A percentile compares a stretch with the other conserved stretches of the same genome.
Conservation (phyloP, 2,329 filamentous ascomycete species). For the Keithomyces neogunnii region DNA sequence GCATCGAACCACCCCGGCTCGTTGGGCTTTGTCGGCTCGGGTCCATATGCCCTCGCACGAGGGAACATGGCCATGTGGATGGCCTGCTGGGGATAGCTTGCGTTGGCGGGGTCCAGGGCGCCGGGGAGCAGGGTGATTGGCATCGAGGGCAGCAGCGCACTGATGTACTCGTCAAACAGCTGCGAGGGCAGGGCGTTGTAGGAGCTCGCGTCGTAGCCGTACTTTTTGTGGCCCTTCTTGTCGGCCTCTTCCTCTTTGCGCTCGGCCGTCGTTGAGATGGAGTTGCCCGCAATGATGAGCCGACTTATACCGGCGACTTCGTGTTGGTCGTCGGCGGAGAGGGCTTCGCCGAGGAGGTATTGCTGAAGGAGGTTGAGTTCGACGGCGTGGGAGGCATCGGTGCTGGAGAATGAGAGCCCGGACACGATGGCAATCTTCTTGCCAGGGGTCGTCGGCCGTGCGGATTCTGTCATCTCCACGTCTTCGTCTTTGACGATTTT, state of each 20-base stretch:
- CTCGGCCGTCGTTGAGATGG: slow-evolving; percentile 58
- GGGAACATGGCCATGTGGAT: slow-evolving; percentile 92
- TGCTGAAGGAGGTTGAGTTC: slow-evolving; percentile 73
- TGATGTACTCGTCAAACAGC: slow-evolving; percentile 75
- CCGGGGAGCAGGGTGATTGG: slow-evolving; percentile 87
- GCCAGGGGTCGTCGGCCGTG: slow-evolving; percentile 18
- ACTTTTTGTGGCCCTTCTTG: slow-evolving; percentile 61
- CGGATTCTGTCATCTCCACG: slow-evolving; percentile 45
- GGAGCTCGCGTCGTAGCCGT: slow-evolving; percentile 82
- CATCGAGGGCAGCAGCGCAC: slow-evolving; percentile 72
- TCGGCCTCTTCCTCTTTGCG: slow-evolving; percentile 30
- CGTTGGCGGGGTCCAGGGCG: slow-evolving; percentile 76
- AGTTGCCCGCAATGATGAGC: slow-evolving; percentile 88
- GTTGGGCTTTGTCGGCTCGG: slow-evolving; percentile 25
- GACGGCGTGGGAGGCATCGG: slow-evolving; percentile 62
- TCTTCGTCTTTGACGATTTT: slow-evolving; percentile 22
- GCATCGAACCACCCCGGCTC: slow-evolving; percentile 72
- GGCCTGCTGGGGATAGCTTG: slow-evolving; percentile 83
- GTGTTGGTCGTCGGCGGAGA: slow-evolving; percentile 51
- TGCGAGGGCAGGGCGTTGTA: slow-evolving; percentile 84
- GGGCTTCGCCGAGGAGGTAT: slow-evolving; percentile 76
- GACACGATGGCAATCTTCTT: slow-evolving; percentile 76
- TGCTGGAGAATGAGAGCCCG: slow-evolving; percentile 74
- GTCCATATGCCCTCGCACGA: slow-evolving; percentile 58
- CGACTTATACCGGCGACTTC: slow-evolving; percentile 64